Percentiles rank a stretch among this genome's conserved stretches.
These are phyloP conservation scores for Flueggea neowawraea DNA, from an alignment of 441 rosid species.

Conservation along the genomic window DNA sequence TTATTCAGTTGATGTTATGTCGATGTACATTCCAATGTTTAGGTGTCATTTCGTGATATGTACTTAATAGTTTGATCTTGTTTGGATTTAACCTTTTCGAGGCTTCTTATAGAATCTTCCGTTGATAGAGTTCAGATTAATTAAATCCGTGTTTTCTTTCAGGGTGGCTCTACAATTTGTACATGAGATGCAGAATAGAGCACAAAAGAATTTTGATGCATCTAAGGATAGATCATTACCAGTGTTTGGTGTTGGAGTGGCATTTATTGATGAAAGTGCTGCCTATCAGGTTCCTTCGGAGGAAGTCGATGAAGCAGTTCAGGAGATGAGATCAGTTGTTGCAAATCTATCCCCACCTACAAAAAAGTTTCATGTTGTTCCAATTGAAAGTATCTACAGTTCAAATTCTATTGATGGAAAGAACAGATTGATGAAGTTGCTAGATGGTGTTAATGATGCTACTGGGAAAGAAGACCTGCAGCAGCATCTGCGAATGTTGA, in stretches of 20 bases:
- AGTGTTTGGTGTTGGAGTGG: conserved; percentile 92
- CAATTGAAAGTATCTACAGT: conserved; percentile 52
- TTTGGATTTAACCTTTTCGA: not conserved
- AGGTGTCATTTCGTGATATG: too few relatives aligned
- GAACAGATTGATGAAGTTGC: conserved; percentile 40
- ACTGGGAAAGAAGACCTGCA: conserved; percentile 90
- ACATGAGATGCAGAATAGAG: conserved; percentile 76
- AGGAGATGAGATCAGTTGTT: conserved; percentile 49
- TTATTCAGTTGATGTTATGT: too few relatives aligned
- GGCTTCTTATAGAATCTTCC: not conserved
- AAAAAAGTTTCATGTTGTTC: conserved; percentile 62
- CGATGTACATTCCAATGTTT: too few relatives aligned
- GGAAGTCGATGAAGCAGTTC: conserved; percentile 30
- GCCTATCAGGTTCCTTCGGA: conserved; percentile 28
- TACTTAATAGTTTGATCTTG: not conserved
- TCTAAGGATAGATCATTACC: conserved; percentile 76
- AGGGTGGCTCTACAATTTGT: conserved; percentile 91
- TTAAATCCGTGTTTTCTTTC: conserved; percentile 8
- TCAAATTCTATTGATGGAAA: conserved; percentile 37
- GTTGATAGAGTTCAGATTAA: not conserved
- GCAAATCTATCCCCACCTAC: conserved; percentile 50
- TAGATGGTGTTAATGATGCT: conserved; percentile 48
- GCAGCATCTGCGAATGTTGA: conserved; percentile 52
- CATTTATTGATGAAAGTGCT: conserved; percentile 66
- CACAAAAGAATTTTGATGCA: conserved; percentile 82